phyloP scores from a whole-genome alignment of 2,329 filamentous ascomycete genomes.

The Diaporthe caulivora region DNA sequence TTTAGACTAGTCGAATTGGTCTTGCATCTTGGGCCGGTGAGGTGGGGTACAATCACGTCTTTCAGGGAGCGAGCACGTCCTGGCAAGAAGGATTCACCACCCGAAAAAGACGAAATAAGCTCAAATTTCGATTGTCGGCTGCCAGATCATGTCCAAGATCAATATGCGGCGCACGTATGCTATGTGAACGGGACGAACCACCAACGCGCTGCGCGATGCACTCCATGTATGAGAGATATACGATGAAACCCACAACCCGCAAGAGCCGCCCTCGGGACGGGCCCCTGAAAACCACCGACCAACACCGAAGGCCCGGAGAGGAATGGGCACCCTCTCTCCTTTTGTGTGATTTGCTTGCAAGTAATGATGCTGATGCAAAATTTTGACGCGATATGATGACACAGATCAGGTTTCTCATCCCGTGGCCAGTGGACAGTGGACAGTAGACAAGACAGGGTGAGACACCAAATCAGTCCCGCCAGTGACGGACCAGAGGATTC shows the following conservation, averaged over 20 bases:
- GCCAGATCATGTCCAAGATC: neutral
- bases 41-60: neutral
- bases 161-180: neutral
- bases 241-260: constrained; percentile 18
- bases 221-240: constrained; percentile 6
- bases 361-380: neutral
- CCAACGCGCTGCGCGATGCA: constrained; percentile 25
- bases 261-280: neutral
- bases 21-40: neutral
- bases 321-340: neutral
- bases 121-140: neutral
- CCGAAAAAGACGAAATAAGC: neutral
- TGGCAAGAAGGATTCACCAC: neutral
- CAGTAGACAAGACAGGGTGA: too few relatives aligned
- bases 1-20: neutral
- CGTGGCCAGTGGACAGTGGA: neutral
- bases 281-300: neutral
- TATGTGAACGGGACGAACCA: constrained; percentile 16
- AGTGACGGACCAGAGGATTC: neutral
- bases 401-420: neutral
- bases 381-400: neutral
- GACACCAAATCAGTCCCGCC: neutral
- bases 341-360: neutral
- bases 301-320: neutral
- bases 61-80: neutral